These are phyloP conservation scores for Metschnikowia hibisci DNA, from an alignment of 805 yeast species.

Conservation along the genomic window DNA sequence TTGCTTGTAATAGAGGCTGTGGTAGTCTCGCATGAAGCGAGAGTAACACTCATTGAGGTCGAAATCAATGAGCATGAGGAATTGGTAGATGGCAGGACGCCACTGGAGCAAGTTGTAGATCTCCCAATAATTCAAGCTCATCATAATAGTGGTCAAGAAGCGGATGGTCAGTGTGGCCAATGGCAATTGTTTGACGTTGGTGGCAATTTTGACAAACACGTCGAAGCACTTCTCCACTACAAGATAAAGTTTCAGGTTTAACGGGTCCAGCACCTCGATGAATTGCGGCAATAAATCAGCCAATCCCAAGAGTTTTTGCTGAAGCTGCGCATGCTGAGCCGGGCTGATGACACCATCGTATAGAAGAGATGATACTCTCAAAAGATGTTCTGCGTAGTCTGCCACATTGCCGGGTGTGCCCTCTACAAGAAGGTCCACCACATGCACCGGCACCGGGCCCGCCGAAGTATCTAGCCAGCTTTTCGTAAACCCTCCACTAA, in stretches of 20 bases:
- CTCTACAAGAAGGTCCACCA: slow-evolving; percentile 22
- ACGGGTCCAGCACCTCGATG: slow-evolving; percentile 23
- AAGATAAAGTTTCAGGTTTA: slow-evolving; percentile 29
- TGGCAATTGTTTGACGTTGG: slow-evolving; percentile 26
- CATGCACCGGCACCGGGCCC: slow-evolving; percentile 19
- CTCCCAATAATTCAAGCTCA: slow-evolving; percentile 44
- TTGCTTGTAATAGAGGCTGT: slow-evolving; percentile 24
- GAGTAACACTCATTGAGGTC: slow-evolving; percentile 39
- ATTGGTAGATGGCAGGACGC: slow-evolving; percentile 42
- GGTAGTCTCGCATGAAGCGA: slow-evolving; percentile 33
- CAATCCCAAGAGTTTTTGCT: slow-evolving; percentile 23
- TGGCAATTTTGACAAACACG: slow-evolving; percentile 33
- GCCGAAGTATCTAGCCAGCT: slow-evolving; percentile 6
- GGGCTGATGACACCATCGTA: slow-evolving; percentile 16
- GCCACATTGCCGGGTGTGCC: slow-evolving; percentile 29
- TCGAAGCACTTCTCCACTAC: slow-evolving; percentile 39
- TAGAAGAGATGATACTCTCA: slow-evolving; percentile 27
- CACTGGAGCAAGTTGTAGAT: slow-evolving; percentile 37
- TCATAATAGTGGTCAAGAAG: slow-evolving; percentile 34
- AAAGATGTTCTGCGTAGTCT: slow-evolving; percentile 38
- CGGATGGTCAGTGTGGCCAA: slow-evolving; percentile 34
- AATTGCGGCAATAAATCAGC: slow-evolving; percentile 24
- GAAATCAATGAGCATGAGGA: slow-evolving; percentile 35
- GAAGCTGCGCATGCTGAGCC: slow-evolving; percentile 19
- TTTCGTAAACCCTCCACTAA: slow-evolving; percentile 7